A percentile compares a stretch with the other conserved stretches of the same genome.
Conservation (phyloP, 148 eudicot genomes). For the Vaccinium darrowii region DNA sequence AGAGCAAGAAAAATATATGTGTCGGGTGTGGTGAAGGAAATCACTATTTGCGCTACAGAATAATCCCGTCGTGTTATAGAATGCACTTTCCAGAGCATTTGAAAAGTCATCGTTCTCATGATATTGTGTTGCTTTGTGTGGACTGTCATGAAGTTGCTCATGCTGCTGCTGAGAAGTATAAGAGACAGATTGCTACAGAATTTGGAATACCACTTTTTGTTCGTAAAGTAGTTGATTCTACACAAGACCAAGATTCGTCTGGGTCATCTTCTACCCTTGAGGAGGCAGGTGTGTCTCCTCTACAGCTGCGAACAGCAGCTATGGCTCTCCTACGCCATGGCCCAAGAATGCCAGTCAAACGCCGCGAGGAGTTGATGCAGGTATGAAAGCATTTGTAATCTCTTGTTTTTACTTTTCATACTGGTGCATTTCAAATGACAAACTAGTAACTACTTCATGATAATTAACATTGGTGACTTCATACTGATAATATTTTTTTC, state of each 20-base stretch:
- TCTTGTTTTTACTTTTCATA: background rate
- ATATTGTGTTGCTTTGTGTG: slow-evolving; percentile 93
- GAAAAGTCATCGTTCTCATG: slow-evolving; percentile 98
- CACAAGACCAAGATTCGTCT: slow-evolving; percentile 37
- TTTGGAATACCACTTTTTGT: slow-evolving; percentile 85
- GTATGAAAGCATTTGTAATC: slow-evolving; percentile 29
- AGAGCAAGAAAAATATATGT: slow-evolving; percentile 94
- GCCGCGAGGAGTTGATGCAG: slow-evolving; percentile 81
- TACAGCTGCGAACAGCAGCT: slow-evolving; percentile 80
- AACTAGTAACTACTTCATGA: background rate
- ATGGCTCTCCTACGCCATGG: slow-evolving; percentile 97
- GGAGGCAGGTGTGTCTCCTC: slow-evolving; percentile 82
- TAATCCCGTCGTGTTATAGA: slow-evolving; percentile 98
- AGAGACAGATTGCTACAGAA: slow-evolving; percentile 68
- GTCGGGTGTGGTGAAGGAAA: slow-evolving; percentile 94
- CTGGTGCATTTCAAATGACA: background rate
- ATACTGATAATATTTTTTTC: background rate
- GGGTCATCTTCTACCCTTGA: slow-evolving; percentile 38
- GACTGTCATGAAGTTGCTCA: slow-evolving; percentile 98
- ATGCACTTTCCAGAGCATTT: slow-evolving; percentile 97
- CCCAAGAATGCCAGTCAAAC: slow-evolving; percentile 72
- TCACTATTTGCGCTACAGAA: slow-evolving; percentile 91
- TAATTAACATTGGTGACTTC: background rate
- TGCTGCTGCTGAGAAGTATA: slow-evolving; percentile 91
- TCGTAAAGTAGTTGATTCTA: slow-evolving; percentile 62